Evolutionary conservation across 495 filamentous ascomycete genomes (phyloP).

Genomic region (Hypoxylon intermedium): DNA sequence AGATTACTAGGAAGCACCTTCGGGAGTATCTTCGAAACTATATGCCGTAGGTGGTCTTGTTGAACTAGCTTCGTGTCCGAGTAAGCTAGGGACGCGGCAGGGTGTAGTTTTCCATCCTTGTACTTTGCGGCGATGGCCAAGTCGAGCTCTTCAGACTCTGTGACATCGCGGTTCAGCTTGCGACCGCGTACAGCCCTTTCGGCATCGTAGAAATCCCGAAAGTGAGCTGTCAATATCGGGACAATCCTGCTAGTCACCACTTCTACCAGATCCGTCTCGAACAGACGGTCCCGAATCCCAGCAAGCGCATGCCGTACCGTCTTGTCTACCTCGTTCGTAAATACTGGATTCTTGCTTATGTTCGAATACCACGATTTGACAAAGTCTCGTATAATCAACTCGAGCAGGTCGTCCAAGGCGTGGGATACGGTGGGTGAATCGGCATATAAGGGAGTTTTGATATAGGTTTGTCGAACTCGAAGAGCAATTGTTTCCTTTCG

Average conservation of each 20-base stretch:
- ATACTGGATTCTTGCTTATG: slow-evolving; percentile 81
- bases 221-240: slow-evolving; percentile 88
- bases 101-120: slow-evolving; percentile 85
- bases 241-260: slow-evolving; percentile 80
- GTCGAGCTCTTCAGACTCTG: slow-evolving; percentile 94
- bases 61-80: slow-evolving; percentile 82
- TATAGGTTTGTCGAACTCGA: slow-evolving; percentile 57
- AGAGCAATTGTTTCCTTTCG: slow-evolving; percentile 68
- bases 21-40: slow-evolving; percentile 74
- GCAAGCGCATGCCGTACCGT: slow-evolving; percentile 76
- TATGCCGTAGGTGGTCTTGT: slow-evolving; percentile 82
- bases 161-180: slow-evolving; percentile 85
- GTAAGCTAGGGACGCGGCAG: slow-evolving; percentile 81
- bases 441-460: slow-evolving; percentile 71
- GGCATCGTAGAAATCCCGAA: slow-evolving; percentile 89
- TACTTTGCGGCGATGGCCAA: slow-evolving; percentile 94
- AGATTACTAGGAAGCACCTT: slow-evolving; percentile 75
- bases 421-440: slow-evolving; percentile 80
- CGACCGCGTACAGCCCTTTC: slow-evolving; percentile 86
- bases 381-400: slow-evolving; percentile 81
- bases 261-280: slow-evolving; percentile 78
- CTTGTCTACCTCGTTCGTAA: slow-evolving; percentile 84
- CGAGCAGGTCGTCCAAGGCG: slow-evolving; percentile 79
- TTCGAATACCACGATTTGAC: slow-evolving; percentile 85
- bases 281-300: slow-evolving; percentile 71